These are phyloP conservation scores for Dryas octopetala DNA, from an alignment of 306 rosid genomes.

Conservation along the genomic window DNA sequence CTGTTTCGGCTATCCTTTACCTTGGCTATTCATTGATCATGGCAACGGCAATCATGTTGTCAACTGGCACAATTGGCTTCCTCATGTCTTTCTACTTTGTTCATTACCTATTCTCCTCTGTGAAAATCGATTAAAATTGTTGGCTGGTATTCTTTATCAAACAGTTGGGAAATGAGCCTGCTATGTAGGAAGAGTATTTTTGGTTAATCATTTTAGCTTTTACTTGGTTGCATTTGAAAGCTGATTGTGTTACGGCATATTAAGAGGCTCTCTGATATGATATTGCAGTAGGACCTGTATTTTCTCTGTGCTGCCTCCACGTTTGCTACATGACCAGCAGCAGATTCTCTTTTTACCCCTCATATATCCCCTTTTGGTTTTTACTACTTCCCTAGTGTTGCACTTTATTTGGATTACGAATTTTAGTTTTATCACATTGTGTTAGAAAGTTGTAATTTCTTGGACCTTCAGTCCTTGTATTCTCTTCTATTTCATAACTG, in stretches of 20 bases:
- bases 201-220: slow-evolving; percentile 31
- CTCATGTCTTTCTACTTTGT: slow-evolving; percentile 90
- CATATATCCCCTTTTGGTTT: slow-evolving; percentile 16
- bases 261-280: slow-evolving; percentile 29
- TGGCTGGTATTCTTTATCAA: slow-evolving; percentile 29
- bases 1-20: slow-evolving; percentile 80
- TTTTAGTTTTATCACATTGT: slow-evolving; percentile 32
- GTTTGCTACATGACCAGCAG: slow-evolving; percentile 34
- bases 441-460: slow-evolving; percentile 46
- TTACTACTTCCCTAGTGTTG: slow-evolving; percentile 30
- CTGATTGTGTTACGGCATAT: slow-evolving; percentile 35
- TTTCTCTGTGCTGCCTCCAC: slow-evolving; percentile 23
- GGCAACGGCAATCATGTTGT: slow-evolving; percentile 90
- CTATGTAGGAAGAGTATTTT: slow-evolving; percentile 31
- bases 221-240: slow-evolving; percentile 41
- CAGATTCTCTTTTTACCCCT: slow-evolving; percentile 29
- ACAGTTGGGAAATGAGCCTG: slow-evolving; percentile 34
- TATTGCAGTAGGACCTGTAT: slow-evolving; percentile 25
- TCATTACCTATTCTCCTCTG: slow-evolving; percentile 89
- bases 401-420: slow-evolving; percentile 25
- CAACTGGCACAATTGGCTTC: slow-evolving; percentile 90
- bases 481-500: slow-evolving; percentile 25
- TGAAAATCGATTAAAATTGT: slow-evolving; percentile 72
- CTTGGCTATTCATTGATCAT: slow-evolving; percentile 90
- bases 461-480: slow-evolving; percentile 21